Evolutionary conservation across 768 basidiomycete genomes (phyloP), one percentile per base, ranked within the genome.

Genomic region (Basidioascus undulatus): DNA sequence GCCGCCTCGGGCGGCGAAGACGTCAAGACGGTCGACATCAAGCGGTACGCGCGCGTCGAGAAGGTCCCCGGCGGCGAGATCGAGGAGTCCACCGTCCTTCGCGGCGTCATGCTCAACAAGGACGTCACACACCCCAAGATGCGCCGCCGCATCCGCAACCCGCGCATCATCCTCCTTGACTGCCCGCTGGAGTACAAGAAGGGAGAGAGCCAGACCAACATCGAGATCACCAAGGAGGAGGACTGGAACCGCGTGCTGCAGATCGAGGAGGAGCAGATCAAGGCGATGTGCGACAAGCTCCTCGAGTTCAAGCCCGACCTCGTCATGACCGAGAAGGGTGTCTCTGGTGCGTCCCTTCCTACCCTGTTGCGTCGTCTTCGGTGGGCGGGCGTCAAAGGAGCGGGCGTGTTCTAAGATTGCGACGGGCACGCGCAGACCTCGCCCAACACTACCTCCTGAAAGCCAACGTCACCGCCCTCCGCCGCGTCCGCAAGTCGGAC

Each of bases 161-260:
- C 89, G 3, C 62, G 87, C 11, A 78, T 98, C 37, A 62, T 96
- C 19, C 60, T 96, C 31, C 62, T 96, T 31, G 53, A 54, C 45
- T 96, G 87, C 57, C 86, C 87, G 9, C 61, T 94, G 42, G 89
- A 96, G 62, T 96, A 98, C 64, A 98, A 96, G 64, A 96, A 96
- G 66, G 89, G 89, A 21, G 92, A 96, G 64, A 73, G 69, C 42
- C 92, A 98, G 61, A 96, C 92, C 45, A 92, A 94, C 57, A 96
- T 96, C 68, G 89, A 94, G 62, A 84, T 96, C 49, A 75, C 74
- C 33, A 83, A 82, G 60, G 87, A 87, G 62, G 65, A 66, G 16
- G 87, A 98, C 55, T 98, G 86, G 82, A 73, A 76, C 40, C 63
- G 82, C 35, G 77, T 83, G 20, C 77, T 87, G 59, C 72, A 79